Evolutionary conservation across 1,284 basidiomycete species (phyloP).

Genomic region (Tetrapyrgos nigripes): DNA sequence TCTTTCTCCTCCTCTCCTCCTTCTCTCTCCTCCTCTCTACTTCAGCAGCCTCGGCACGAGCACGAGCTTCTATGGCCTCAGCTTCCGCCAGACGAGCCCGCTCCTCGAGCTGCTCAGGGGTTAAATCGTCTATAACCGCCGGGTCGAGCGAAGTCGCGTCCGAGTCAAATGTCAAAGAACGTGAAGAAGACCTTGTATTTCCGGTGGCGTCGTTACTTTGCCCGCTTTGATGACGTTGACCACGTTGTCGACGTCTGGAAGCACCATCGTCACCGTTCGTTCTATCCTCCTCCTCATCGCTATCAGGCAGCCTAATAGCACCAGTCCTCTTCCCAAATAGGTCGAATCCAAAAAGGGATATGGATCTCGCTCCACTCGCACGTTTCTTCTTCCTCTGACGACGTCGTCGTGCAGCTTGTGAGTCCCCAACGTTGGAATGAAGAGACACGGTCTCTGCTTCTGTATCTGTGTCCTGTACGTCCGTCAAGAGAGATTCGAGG

Average conservation of each 20-base stretch:
- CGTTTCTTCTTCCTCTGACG: slow-evolving; percentile 36
- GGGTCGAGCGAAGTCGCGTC: slow-evolving; percentile 69
- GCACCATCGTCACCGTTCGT: slow-evolving; percentile 17
- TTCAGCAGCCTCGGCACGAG: slow-evolving; percentile 24
- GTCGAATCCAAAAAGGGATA: slow-evolving; percentile 67
- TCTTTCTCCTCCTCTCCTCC: slow-evolving; percentile 51
- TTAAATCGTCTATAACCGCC: slow-evolving; percentile 48
- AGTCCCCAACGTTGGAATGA: slow-evolving; percentile 64
- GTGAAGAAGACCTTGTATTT: slow-evolving; percentile 32
- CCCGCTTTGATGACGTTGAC: too few relatives aligned
- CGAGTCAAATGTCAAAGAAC: slow-evolving; percentile 65
- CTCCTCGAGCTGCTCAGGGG: background rate
- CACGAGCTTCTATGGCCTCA: background rate
- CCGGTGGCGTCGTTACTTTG: too few relatives aligned
- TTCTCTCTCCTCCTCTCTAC: slow-evolving; percentile 49
- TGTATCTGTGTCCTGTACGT: slow-evolving; percentile 48
- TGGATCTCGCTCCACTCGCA: slow-evolving; percentile 26
- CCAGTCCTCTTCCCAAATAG: slow-evolving; percentile 59
- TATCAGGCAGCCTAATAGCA: slow-evolving; percentile 62
- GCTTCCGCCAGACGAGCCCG: background rate
- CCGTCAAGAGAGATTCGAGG: slow-evolving; percentile 61
- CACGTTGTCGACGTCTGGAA: slow-evolving; percentile 4
- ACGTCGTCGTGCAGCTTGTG: slow-evolving; percentile 37
- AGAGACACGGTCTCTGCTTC: slow-evolving; percentile 70
- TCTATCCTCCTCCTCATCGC: slow-evolving; percentile 54